Conservation (phyloP, 2,329 filamentous ascomycete species). For the Fusarium setosum region DNA sequence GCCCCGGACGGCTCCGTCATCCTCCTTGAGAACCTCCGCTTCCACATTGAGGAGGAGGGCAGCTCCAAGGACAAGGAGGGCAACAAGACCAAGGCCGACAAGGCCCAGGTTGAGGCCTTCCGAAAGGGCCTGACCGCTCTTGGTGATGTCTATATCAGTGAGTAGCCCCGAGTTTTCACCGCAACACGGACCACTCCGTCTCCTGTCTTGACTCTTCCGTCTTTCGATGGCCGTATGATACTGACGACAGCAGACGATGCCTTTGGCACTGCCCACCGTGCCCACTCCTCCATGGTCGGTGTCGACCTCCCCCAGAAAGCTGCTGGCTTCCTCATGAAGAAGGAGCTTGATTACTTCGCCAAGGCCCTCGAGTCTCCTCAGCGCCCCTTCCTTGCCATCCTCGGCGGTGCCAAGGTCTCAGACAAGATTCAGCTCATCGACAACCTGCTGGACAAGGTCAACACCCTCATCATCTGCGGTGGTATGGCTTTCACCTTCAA, state of each 20-base stretch:
- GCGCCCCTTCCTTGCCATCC: constrained; percentile 97
- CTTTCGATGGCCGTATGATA: neutral
- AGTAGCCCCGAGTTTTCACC: constrained; percentile 50
- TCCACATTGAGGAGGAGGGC: constrained; percentile 98
- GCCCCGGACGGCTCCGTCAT: constrained; percentile 85
- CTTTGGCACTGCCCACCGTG: constrained; percentile 97
- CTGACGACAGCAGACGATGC: constrained; percentile 79
- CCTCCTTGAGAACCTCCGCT: constrained; percentile 96
- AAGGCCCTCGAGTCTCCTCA: constrained; percentile 93
- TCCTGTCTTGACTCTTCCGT: neutral
- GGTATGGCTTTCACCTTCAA: constrained; percentile 99
- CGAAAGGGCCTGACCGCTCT: constrained; percentile 94
- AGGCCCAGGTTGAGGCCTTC: constrained; percentile 91
- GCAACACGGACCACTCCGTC: neutral
- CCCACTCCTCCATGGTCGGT: constrained; percentile 99
- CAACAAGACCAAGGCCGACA: constrained; percentile 98
- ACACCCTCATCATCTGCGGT: constrained; percentile 96
- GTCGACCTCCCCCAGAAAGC: constrained; percentile 96
- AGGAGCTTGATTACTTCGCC: constrained; percentile 99
- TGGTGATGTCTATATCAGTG: constrained; percentile 96
- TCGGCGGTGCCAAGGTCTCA: constrained; percentile 97
- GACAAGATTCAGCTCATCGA: constrained; percentile 99
- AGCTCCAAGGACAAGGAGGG: constrained; percentile 93
- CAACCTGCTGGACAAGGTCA: constrained; percentile 97
- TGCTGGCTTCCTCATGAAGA: constrained; percentile 99